These are phyloP conservation scores for Mikania micrantha DNA, from an alignment of 129 eudicot genomes.

Conservation along the genomic window DNA sequence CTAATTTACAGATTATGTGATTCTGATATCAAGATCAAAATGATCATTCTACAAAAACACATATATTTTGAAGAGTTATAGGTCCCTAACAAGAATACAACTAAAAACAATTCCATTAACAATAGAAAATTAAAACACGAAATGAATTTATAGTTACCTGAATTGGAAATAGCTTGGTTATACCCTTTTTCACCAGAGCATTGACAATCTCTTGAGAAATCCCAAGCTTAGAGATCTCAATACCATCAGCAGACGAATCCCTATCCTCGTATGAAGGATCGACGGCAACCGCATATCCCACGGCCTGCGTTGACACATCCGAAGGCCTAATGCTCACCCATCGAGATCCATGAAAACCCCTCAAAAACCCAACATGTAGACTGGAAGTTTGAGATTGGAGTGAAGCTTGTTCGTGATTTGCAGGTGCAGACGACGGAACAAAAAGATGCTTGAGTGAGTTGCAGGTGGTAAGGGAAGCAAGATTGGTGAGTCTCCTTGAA, in stretches of 20 bases:
- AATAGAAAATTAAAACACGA: background rate
- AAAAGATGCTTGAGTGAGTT: slow-evolving; percentile 18
- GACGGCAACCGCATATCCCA: slow-evolving; percentile 44
- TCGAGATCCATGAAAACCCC: slow-evolving; percentile 24
- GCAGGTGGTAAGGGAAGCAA: slow-evolving; percentile 8
- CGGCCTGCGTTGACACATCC: slow-evolving; percentile 24
- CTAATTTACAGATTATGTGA: too few species aligned
- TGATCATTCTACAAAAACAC: too few species aligned
- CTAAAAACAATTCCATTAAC: too few species aligned
- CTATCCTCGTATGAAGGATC: slow-evolving; percentile 35
- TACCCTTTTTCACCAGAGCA: slow-evolving; percentile 55
- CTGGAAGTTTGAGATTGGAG: background rate
- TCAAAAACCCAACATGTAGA: background rate
- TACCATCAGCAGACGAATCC: slow-evolving; percentile 33
- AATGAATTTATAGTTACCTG: slow-evolving; percentile 38
- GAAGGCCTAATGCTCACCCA: slow-evolving; percentile 24
- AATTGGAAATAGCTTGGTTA: slow-evolving; percentile 76
- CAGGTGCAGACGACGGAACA: background rate
- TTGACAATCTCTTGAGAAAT: slow-evolving; percentile 49
- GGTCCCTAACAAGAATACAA: too few species aligned
- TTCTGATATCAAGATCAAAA: too few species aligned
- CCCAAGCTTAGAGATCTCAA: slow-evolving; percentile 72
- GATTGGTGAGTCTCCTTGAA: slow-evolving; percentile 16
- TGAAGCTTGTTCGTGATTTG: background rate
- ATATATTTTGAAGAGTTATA: too few species aligned